These are phyloP conservation scores for Boletus smithii DNA, from an alignment of 1,284 basidiomycete species.

Conservation along the genomic window DNA sequence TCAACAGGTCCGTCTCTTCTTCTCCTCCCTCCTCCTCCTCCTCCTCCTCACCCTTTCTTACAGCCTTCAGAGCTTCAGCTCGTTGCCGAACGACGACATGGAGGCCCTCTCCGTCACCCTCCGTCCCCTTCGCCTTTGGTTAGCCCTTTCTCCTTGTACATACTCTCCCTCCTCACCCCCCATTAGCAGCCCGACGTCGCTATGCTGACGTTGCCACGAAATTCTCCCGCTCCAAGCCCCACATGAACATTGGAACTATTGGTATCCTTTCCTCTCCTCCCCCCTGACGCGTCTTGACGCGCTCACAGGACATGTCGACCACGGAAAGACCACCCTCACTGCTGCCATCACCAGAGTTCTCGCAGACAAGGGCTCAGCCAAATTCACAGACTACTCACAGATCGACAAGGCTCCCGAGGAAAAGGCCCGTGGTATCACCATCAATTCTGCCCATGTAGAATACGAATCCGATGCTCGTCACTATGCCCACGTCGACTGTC, in stretches of 20 bases:
- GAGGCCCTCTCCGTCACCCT: conserved; percentile 18
- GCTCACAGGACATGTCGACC: conserved; percentile 79
- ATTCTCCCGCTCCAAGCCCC: conserved; percentile 86
- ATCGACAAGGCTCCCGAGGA: conserved; percentile 99
- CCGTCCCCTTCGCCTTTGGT: conserved; percentile 3
- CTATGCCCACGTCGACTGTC: conserved; percentile 99
- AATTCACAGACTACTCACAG: conserved; percentile 95
- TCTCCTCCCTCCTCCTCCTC: too few species aligned
- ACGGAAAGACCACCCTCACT: conserved; percentile 95
- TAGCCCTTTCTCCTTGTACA: conserved; percentile 14
- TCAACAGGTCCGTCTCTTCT: conserved; percentile 42
- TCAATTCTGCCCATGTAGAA: conserved; percentile 93
- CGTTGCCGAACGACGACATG: conserved; percentile 33
- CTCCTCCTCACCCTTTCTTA: neutral
- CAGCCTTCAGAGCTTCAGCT: conserved; percentile 30
- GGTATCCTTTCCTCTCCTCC: conserved; percentile 40
- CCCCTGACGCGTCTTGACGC: conserved; percentile 18
- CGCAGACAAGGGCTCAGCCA: conserved; percentile 77
- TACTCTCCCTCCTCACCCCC: conserved; percentile 5
- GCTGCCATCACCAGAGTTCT: conserved; percentile 98
- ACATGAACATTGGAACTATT: conserved; percentile 97
- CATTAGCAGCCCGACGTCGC: conserved; percentile 39
- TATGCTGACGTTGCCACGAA: conserved; percentile 74
- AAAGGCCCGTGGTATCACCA: conserved; percentile 99
- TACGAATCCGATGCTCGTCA: conserved; percentile 93